Evolutionary conservation across 257 asterid genomes (phyloP).

Genomic region (Cruciata laevipes): DNA sequence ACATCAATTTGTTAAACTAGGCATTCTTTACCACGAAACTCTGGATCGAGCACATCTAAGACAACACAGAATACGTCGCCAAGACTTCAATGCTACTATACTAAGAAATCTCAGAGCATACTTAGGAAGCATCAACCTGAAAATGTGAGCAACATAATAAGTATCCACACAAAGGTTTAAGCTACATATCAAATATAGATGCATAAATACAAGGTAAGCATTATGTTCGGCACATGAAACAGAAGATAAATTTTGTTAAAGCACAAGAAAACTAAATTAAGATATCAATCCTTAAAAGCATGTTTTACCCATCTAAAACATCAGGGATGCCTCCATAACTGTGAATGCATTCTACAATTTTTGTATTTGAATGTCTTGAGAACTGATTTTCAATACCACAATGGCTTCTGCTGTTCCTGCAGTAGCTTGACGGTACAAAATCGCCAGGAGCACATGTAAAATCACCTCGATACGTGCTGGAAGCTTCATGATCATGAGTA

Average conservation of each 20-base stretch:
- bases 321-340: constrained; percentile 47
- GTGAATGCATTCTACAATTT: constrained; percentile 42
- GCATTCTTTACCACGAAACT: constrained; percentile 41
- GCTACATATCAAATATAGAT: not conserved
- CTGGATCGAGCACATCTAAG: constrained; percentile 40
- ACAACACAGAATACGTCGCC: constrained; percentile 40
- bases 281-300: constrained; percentile 12
- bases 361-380: constrained; percentile 35
- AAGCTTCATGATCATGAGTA: constrained; percentile 27
- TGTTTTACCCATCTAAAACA: constrained; percentile 70
- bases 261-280: constrained; percentile 1
- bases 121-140: constrained; percentile 71
- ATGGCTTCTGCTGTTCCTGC: constrained; percentile 25
- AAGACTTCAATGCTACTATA: constrained; percentile 47
- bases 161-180: not conserved
- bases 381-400: constrained; percentile 27
- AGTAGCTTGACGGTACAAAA: constrained; percentile 37
- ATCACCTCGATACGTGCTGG: constrained; percentile 21
- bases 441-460: constrained; percentile 22
- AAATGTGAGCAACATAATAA: constrained; percentile 16
- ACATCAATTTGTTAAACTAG: not conserved
- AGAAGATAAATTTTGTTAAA: not conserved
- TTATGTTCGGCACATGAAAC: not conserved
- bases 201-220: not conserved
- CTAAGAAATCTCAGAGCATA: constrained; percentile 44